Base-by-base conservation (phyloP, 805 yeast genomes). In the Saccharomycopsis oosterbeekiorum region DNA sequence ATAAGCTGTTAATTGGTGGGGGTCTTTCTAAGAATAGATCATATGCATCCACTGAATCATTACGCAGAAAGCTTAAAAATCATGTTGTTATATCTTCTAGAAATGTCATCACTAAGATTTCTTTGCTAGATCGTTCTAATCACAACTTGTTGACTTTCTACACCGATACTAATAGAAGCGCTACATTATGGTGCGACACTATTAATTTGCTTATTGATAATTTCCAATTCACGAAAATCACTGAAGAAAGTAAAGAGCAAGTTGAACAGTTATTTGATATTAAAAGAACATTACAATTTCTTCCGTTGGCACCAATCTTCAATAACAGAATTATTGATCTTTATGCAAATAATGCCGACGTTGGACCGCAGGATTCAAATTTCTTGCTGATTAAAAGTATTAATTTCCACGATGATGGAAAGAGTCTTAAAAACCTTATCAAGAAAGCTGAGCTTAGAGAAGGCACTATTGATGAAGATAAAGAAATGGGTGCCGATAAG, bases 261-360 rank as follows among this genome's bases (percentile, higher is more conserved):
- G 42, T 63, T 37, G 55, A 62, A n/a, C 55, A 59, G 19, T 42
- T 63, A n/a, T 63, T 63, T 36, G 60, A 59, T 37, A 61, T 63
- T 24, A 59, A 59, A 34, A 56, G 41, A 40, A 54, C 56, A 12
- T 39, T 63, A 15, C 65, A 63, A 50, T 63, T 61, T 14, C 34
- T 57, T 11, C 65, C 65, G 1, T 41, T 63, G 19, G 55, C 60
- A 19, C 42, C 34, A 14, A 58, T 63, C 21, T 55, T 21, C 37
- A 56, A 58, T 40, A 59, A 37, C 34, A 56, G 34, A 29, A 55
- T 57, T 24, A 34, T 58, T 24, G 59, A 58, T n/a, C 19, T 57
- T 36, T 63, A 60, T 47, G 34, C 54, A 19, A 55, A 59, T 11
- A 50, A 40, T 54, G 51, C 39, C 41, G 57, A 36, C n/a, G 47